Evolutionary conservation across 768 basidiomycete species (phyloP), one percentile per base, ranked within the genome.

Genomic region (Phlebiopsis gigantea): DNA sequence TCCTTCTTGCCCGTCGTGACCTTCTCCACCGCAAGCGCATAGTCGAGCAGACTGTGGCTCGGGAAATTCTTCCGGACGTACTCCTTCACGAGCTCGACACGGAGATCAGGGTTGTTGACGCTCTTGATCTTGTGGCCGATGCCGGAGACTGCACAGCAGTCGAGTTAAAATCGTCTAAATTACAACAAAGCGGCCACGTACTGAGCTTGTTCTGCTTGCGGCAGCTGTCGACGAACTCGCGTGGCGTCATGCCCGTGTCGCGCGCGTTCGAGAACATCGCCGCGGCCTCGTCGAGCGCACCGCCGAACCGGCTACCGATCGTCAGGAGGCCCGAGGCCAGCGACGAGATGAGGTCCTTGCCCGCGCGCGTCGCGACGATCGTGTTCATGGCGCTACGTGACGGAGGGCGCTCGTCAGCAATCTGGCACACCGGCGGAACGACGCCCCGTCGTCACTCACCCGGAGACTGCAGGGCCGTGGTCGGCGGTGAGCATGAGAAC

Each of bases 91-190:
- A 93, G 86, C 75, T 92, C 88, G 59, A 93, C 90, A 69, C 90
- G 90, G 46, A 92, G 79, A 79, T 94, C 92, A 47, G 92, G 93
- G 83, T 95, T 95, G 75, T 92, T 94, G 62, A 93, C 90, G 62
- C 88, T 93, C 85, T 99, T 99, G 81, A 99, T 97, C 84, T 98
- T 98, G 86, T 99, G 96, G 46, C 96, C 96, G 63, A 99, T 99
- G 79, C 96, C 96, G 63, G 87, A 89, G 79, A 98, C 89, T 90
- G 61, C 10, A 48, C 12, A 17, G 34, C 2, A 9, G 31, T 53
- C 53, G 26, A 42, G 34, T 28, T 57, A 54, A 34, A 24, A 26
- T 43, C 55, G 55, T 9, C 34, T 3, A 39, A 39, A 39, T 12
- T 39, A 17, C 34, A 17, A 10, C 34, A 39, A 4, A 39, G 17